Base-by-base conservation (phyloP, 352 stramenopile species). In the Phytophthora fragariaefolia region DNA sequence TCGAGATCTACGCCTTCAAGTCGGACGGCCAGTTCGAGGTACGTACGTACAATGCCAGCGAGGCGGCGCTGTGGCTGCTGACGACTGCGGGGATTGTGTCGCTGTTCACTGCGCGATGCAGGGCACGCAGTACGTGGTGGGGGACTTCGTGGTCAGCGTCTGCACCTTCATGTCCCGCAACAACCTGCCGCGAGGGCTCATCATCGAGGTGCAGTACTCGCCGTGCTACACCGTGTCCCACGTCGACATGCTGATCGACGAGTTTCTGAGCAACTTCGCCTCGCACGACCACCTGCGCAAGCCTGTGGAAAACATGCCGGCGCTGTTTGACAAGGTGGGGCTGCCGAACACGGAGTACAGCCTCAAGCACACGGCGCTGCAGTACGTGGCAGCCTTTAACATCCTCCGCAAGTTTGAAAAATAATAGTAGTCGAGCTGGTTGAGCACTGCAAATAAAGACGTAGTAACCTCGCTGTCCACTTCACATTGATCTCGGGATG, bases 1-100 rank as follows among this genome's bases (percentile, higher is more conserved):
- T 94, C 47, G 87, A 96, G 71, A 96, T 96, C 68, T 96, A 96
- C 69, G 83, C 87, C 22, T 92, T 92, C 74, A 96, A 96, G 68
- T 93, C 85, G 34, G 85, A 96, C 53, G 87, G 85, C 10, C 87
- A 96, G 67, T 96, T 96, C 60, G 87, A 96, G 80, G 82, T 89
- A 58, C 27, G 52, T 28, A 8, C 50, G 12, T n/a, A n/a, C n/a
- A n/a, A n/a, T n/a, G n/a, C n/a, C n/a, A n/a, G n/a, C n/a, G n/a
- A n/a, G n/a, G n/a, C n/a, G n/a, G n/a, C n/a, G n/a, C n/a, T n/a
- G n/a, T n/a, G 18, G 15, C 38, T 24, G 18, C 36, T 71, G 42
- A 66, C 52, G 20, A 7, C 48, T n/a, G n/a, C n/a, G n/a, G n/a
- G n/a, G n/a, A n/a, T 40, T 23, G 26, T 66, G 20, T 53, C 22